Evolutionary conservation across 208 protist genomes (phyloP).

Genomic region (Trypanosoma lewisi): DNA sequence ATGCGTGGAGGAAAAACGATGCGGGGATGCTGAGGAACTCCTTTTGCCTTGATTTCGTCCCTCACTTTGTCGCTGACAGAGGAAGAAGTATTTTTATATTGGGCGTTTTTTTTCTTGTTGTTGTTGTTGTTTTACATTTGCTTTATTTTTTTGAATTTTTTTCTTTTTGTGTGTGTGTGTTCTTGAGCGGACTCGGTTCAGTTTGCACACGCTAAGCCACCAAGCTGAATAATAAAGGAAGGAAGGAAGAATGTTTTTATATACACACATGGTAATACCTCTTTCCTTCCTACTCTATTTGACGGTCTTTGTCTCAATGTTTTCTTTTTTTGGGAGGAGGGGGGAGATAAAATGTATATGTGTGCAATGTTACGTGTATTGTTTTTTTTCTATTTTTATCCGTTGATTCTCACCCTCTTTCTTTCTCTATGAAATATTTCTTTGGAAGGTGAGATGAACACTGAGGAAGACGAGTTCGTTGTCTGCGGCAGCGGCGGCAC

Average conservation of each 20-base stretch:
- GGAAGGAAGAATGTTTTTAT: too few relatives aligned
- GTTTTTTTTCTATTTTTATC: background rate
- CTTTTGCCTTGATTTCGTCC: background rate
- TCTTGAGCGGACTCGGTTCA: too few relatives aligned
- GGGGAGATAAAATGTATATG: background rate
- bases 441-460: slow-evolving; percentile 46
- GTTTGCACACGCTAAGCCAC: too few relatives aligned
- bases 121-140: background rate
- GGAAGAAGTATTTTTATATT: too few relatives aligned
- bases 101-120: background rate
- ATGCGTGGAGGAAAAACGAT: background rate
- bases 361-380: too few relatives aligned
- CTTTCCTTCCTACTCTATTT: too few relatives aligned
- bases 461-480: slow-evolving; percentile 75
- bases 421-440: background rate
- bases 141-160: background rate
- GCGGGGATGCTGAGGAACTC: slow-evolving; percentile 8
- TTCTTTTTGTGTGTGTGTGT: background rate
- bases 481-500: slow-evolving; percentile 56
- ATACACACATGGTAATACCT: too few relatives aligned
- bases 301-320: slow-evolving; percentile 1
- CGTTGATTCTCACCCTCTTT: background rate
- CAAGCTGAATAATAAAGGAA: too few relatives aligned
- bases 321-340: background rate
- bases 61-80: background rate